phyloP scores from a whole-genome alignment of 169 alveolate species.

The Plasmodium falciparum region DNA sequence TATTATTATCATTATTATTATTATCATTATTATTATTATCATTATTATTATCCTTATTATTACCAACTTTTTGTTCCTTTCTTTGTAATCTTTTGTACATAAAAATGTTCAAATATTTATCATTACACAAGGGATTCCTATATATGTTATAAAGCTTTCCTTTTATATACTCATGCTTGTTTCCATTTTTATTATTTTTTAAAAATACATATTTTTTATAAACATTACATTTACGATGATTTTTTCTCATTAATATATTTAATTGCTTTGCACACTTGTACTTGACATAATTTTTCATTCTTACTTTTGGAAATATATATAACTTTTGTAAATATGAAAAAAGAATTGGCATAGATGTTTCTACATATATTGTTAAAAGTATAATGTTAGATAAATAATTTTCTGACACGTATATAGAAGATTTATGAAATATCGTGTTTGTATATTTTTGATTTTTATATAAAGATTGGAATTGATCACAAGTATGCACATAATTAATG shows the following conservation, averaged over 20 bases:
- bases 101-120: neutral
- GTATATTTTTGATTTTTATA: neutral
- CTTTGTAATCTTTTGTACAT: neutral
- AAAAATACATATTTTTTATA: too few relatives aligned
- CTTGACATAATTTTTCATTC: neutral
- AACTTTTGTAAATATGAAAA: conserved; percentile 45
- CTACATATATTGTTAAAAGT: conserved; percentile 45
- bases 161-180: too few relatives aligned
- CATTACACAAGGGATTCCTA: too few relatives aligned
- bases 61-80: neutral
- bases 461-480: neutral
- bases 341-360: conserved; percentile 50
- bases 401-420: conserved; percentile 20
- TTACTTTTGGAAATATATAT: neutral
- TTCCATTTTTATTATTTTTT: too few relatives aligned
- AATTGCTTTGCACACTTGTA: neutral
- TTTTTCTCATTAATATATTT: neutral
- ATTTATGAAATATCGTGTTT: conserved; percentile 22
- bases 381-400: conserved; percentile 63
- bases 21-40: neutral
- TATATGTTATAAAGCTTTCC: too few relatives aligned
- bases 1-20: too few relatives aligned
- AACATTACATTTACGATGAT: neutral
- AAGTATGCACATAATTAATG: neutral
- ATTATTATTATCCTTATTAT: too few relatives aligned